These are phyloP conservation scores for Drosera capensis DNA, from an alignment of 148 eudicot species.

Conservation along the genomic window DNA sequence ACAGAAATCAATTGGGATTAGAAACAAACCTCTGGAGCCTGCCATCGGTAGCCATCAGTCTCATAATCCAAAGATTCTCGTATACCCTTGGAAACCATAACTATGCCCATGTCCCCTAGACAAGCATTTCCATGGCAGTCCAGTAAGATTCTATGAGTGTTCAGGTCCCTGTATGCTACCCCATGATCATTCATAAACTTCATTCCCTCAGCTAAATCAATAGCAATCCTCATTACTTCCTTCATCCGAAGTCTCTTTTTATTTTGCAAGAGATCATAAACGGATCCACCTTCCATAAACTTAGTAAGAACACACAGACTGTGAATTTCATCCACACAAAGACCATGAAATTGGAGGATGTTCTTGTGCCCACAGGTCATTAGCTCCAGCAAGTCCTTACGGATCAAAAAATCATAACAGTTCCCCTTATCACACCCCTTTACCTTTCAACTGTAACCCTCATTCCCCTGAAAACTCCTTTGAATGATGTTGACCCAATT, in stretches of 20 bases:
- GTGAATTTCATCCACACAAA: conserved; percentile 58
- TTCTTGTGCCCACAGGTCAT: conserved; percentile 97
- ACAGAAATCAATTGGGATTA: neutral
- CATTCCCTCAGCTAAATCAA: conserved; percentile 75
- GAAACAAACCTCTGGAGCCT: conserved; percentile 96
- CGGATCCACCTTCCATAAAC: conserved; percentile 86
- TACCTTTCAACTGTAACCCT: conserved; percentile 60
- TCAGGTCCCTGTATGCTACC: conserved; percentile 65
- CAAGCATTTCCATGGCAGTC: conserved; percentile 83
- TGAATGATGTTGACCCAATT: conserved; percentile 44
- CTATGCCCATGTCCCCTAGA: conserved; percentile 90
- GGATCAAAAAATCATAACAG: conserved; percentile 58
- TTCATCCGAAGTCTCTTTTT: conserved; percentile 64
- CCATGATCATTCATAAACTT: conserved; percentile 93
- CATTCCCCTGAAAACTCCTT: conserved; percentile 67
- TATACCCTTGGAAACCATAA: conserved; percentile 59
- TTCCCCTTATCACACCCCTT: conserved; percentile 93
- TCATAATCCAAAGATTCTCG: conserved; percentile 91
- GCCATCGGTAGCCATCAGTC: conserved; percentile 95
- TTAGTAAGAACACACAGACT: conserved; percentile 76
- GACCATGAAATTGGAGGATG: conserved; percentile 66
- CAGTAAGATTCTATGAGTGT: conserved; percentile 68
- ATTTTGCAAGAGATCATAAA: conserved; percentile 62
- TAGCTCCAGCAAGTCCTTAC: conserved; percentile 62
- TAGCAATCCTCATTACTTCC: conserved; percentile 62